Conservation (phyloP, 495 filamentous ascomycete species). For the Daldinia loculata region DNA sequence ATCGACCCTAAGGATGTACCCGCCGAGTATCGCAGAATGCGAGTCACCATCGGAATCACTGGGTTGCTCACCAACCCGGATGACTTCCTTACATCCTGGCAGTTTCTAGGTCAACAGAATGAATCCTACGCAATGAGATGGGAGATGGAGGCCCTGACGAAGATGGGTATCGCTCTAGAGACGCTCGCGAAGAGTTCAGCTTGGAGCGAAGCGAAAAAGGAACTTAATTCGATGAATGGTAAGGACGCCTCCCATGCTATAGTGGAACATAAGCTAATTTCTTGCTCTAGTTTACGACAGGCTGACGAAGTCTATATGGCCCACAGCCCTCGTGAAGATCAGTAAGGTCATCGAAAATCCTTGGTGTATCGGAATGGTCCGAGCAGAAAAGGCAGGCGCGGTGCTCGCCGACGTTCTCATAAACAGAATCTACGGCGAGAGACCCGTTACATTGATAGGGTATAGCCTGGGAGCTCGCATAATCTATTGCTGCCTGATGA, state of each 20-base stretch:
- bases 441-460: constrained; percentile 86
- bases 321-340: constrained; percentile 78
- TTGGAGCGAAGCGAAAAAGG: constrained; percentile 77
- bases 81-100: constrained; percentile 79
- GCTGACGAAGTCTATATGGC: constrained; percentile 76
- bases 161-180: constrained; percentile 78
- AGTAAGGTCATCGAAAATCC: constrained; percentile 87
- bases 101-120: constrained; percentile 69
- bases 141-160: constrained; percentile 80
- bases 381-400: constrained; percentile 86
- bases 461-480: constrained; percentile 91
- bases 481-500: constrained; percentile 83
- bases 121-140: constrained; percentile 88
- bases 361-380: constrained; percentile 81
- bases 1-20: constrained; percentile 53
- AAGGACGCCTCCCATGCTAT: constrained; percentile 31
- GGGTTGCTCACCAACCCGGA: constrained; percentile 81
- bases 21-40: constrained; percentile 66
- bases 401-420: constrained; percentile 89
- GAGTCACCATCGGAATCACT: constrained; percentile 82
- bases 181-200: constrained; percentile 77
- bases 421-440: constrained; percentile 86
- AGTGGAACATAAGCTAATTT: constrained; percentile 26
- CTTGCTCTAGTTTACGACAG: constrained; percentile 68
- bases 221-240: constrained; percentile 68